Base-by-base conservation (phyloP, 306 rosid species). In the Medicago truncatula region DNA sequence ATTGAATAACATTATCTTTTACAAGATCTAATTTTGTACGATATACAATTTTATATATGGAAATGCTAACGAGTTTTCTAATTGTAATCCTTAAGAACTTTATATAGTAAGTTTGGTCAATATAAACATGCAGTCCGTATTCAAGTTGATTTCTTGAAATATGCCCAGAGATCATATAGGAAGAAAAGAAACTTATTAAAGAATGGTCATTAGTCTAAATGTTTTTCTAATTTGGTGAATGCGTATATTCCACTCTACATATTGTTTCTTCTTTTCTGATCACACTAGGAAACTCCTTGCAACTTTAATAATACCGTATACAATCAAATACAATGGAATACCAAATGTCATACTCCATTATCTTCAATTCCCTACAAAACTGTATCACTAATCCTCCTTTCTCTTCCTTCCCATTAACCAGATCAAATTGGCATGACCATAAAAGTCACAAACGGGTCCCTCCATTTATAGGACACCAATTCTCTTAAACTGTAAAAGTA, bases 231-330 rank as follows among this genome's bases (percentile, higher is more conserved):
- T 59, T 17, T 65, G 18, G 63, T 66, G 38, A 15, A 18, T 44
- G 23, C 31, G 41, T 71, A 49, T 74, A 43, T 25, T 36, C 41
- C 34, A 70, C 56, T 61, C 60, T 50, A 31, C 17, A 44, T 6
- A 34, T 66, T 15, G 43, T 21, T 39, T 28, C 62, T 67, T 47
- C 52, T 13, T 50, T 68, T 69, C 21, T 68, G 68, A 60, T 68
- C 61, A 17, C 63, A 60, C 61, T n/a, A 74, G 43, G 72, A 80
- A 75, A 75, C 69, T 68, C 62, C 77, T 66, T 21, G 79, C 63
- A 57, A 67, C 49, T 74, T 80, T 47, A 57, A 57, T 12, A n/a
- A 57, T 23, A n/a, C 14, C n/a, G 12, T 36, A 57, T 73, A 6
- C 43, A 57, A 74, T 44, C 36, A 56, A 74, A 66, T 58, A 34